Base-by-base conservation (phyloP, 2,329 filamentous ascomycete genomes). In the Sporothrix pallida region DNA sequence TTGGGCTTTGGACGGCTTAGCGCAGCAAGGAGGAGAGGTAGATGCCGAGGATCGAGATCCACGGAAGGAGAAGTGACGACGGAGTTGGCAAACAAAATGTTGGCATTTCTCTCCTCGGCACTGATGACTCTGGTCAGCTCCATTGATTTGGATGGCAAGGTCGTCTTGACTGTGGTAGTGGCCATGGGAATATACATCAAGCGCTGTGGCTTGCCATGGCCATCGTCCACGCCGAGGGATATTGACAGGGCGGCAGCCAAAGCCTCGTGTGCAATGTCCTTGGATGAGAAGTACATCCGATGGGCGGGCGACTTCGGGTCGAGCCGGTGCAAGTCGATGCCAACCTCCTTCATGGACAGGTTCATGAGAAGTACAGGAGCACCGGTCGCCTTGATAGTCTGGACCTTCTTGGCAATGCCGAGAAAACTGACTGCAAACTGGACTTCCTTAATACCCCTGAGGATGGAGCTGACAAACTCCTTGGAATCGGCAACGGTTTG, bases 131-230 rank as follows among this genome's bases (percentile, higher is more conserved):
- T 88, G 1, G 91, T 89, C 72, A 95, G 88, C 80, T 95, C 92
- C 12, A 99, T 91, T 0, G 95, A 97, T 82, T 98, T 98, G 13
- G 96, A 97, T 6, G 95, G 95, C 8, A 98, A 84, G 0, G 97
- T 99, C 0, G 96, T 98, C 81, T 95, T 94, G 74, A 98, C 90
- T 0, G 91, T 99, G 2, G 95, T 97, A 1, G 96, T 99, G 23
- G 95, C 93, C 96, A 99, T 98, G 0, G 96, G 96, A 60, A 99
- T 89, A 80, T 99, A 99, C 26, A 97, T 83, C 74, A 99, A 87
- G 72, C 95, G 91, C 80, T 98, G 94, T 0, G 93, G 92, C 78
- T 93, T 92, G 9, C 92, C 93, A 42, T 91, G 89, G n/a, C 94
- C 93, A 80, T 98, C 94, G 79, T 98, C 95, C 50, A 99, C 86